A percentile compares a stretch with the other conserved stretches of the same genome.
Evolutionary conservation across 805 yeast genomes (phyloP).

Genomic region (Lipomyces chichibuensis): DNA sequence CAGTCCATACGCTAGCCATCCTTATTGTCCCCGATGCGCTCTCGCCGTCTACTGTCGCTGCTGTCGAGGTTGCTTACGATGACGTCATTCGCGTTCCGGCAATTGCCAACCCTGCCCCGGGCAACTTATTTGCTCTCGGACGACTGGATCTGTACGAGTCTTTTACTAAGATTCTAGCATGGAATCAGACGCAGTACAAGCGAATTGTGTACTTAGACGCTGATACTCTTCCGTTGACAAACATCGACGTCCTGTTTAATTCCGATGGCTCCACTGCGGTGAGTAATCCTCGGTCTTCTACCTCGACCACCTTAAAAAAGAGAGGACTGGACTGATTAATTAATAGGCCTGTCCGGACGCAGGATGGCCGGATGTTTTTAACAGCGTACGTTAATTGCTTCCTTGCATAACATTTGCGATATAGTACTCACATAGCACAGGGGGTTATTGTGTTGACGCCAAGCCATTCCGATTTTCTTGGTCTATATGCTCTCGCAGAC

Average conservation of each 20-base stretch:
- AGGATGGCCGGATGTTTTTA: conserved; percentile 93
- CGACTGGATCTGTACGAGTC: conserved; percentile 53
- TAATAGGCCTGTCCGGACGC: conserved; percentile 68
- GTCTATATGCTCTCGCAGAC: conserved; percentile 45
- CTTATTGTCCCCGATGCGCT: conserved; percentile 32
- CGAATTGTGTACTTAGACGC: conserved; percentile 57
- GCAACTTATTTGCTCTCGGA: conserved; percentile 44
- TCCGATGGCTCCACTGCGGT: conserved; percentile 40
- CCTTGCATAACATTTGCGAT: neutral
- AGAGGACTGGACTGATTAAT: neutral
- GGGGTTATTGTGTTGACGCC: conserved; percentile 68
- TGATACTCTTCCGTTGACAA: conserved; percentile 53
- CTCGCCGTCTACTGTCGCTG: conserved; percentile 18
- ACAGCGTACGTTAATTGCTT: conserved; percentile 52
- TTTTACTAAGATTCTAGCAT: conserved; percentile 59
- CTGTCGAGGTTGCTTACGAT: conserved; percentile 37
- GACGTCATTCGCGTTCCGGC: conserved; percentile 41
- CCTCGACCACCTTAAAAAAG: no score
- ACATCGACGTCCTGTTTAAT: conserved; percentile 44
- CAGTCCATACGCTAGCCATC: conserved; percentile 38
- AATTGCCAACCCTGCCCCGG: conserved; percentile 37
- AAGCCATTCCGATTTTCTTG: conserved; percentile 47
- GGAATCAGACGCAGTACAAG: conserved; percentile 51
- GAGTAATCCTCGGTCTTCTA: conserved; percentile 9
- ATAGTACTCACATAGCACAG: conserved; percentile 16